Base-by-base conservation (phyloP, 2,329 filamentous ascomycete species). In the Aspergillus tanneri region DNA sequence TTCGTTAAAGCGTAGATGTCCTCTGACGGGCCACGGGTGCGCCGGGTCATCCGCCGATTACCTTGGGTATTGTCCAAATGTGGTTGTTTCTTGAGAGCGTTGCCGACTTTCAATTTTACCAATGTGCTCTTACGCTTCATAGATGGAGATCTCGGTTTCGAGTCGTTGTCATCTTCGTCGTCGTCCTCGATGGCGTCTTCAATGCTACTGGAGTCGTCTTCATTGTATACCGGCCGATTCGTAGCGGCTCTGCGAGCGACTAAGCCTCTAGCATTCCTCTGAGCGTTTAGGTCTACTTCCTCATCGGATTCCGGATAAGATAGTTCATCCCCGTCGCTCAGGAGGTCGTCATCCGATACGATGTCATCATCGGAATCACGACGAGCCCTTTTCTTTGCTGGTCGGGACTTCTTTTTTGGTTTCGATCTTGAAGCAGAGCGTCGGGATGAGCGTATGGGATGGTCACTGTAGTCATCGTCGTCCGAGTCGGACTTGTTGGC, bases 1-100 rank as follows among this genome's bases (percentile, higher is more conserved):
- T 80, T 77, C 3, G 81, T 79, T 36, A 85, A 68, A 12, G 77
- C 79, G 37, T 82, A 68, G 11, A 84, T 74, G 25, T 79, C 75
- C 27, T 79, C 76, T 21, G 79, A 75, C 3, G 77, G 71, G 54
- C 81, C 79, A 52, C 81, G 79, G 19, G 77, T 82, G 14, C 81
- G 73, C 37, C 83, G 81, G 60, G 79, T 83, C 54, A 77, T 83
- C 52, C 81, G 75, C 54, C 82, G 61, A 54, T 50, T 72, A 58
- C 52, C 50, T n/a, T n/a, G n/a, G n/a, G n/a, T n/a, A 43, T 55
- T 44, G n/a, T 65, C 53, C 49, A 52, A 39, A 30, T 52, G 49
- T 34, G 66, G 51, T 42, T 69, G 58, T 44, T 58, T 46, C 47
- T 61, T 60, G 23, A 65, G 52, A 18, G 56, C 54, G 32, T 60